Percentiles rank a stretch among this genome's conserved stretches.
Conservation (phyloP, 2,329 filamentous ascomycete species). For the Falciphora oryzae region DNA sequence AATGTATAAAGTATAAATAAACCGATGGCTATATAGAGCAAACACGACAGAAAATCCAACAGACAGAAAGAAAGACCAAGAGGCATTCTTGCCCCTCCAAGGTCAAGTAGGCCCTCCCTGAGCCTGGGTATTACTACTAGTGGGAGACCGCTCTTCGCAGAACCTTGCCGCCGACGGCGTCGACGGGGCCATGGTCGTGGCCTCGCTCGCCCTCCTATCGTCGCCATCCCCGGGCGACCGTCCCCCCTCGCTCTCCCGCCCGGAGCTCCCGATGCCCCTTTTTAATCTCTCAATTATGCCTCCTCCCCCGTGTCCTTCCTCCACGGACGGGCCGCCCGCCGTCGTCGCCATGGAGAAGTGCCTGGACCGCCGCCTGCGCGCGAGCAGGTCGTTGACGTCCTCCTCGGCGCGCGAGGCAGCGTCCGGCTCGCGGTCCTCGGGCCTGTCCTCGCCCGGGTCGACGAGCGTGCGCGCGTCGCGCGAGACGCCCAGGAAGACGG, state of each 20-base stretch:
- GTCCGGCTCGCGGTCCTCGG: not conserved
- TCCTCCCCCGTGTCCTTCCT: not conserved
- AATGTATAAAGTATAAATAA: not conserved
- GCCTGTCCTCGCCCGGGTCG: conserved; percentile 17
- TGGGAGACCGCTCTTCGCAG: not conserved
- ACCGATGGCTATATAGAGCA: not conserved
- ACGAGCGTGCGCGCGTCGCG: conserved; percentile 37
- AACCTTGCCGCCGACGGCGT: not conserved
- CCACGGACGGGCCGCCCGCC: too few relatives aligned
- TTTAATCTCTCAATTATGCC: not conserved
- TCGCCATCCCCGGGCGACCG: not conserved
- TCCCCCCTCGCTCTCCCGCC: not conserved
- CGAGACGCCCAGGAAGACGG: conserved; percentile 42
- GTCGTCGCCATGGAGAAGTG: not conserved
- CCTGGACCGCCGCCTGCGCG: not conserved
- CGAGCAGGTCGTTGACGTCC: not conserved
- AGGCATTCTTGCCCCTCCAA: not conserved
- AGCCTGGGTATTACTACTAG: not conserved
- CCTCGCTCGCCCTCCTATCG: not conserved
- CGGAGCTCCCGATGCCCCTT: not conserved
- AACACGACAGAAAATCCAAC: not conserved
- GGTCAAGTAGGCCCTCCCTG: not conserved
- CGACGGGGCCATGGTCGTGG: not conserved
- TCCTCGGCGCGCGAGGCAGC: not conserved
- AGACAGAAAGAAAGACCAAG: not conserved